Evolutionary conservation across 2,329 filamentous ascomycete species (phyloP).

Genomic region (Calonectria naviculata): DNA sequence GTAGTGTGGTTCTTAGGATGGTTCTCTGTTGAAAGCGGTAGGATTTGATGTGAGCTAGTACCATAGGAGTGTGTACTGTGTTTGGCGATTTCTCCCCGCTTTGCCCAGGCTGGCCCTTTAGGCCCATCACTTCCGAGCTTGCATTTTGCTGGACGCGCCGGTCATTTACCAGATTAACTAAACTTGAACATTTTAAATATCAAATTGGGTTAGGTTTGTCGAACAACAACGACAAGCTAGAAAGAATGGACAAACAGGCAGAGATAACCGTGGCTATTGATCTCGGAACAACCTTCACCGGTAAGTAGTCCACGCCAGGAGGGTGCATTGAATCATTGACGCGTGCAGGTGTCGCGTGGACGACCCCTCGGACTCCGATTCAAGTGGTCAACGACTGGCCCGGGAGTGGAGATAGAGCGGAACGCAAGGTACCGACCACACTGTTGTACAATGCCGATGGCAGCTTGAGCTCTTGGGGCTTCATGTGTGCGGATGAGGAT

Average conservation of each 20-base stretch:
- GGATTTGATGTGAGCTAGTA: not conserved
- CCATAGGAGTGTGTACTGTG: not conserved
- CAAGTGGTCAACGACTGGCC: conserved; percentile 65
- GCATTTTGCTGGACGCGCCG: not conserved
- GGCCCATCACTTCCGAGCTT: not conserved
- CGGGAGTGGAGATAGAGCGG: conserved; percentile 60
- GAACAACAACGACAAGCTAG: too few species aligned
- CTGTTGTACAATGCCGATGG: conserved; percentile 58
- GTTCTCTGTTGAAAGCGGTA: not conserved
- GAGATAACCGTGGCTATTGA: conserved; percentile 57
- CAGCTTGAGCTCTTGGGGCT: conserved; percentile 63
- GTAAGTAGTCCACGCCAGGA: conserved; percentile 32
- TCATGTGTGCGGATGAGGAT: conserved; percentile 61
- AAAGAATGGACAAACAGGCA: conserved; percentile 40
- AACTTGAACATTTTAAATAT: not conserved
- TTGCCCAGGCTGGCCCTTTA: not conserved
- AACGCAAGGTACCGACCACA: conserved; percentile 66
- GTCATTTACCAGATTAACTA: not conserved
- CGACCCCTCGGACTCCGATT: conserved; percentile 53
- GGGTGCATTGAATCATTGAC: not conserved
- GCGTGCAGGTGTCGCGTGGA: conserved; percentile 47
- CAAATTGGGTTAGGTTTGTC: not conserved
- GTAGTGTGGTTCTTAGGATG: not conserved
- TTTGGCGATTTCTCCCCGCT: not conserved
- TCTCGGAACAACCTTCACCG: conserved; percentile 59